Base-by-base conservation (phyloP, 257 asterid species). In the Echites panduratus region DNA sequence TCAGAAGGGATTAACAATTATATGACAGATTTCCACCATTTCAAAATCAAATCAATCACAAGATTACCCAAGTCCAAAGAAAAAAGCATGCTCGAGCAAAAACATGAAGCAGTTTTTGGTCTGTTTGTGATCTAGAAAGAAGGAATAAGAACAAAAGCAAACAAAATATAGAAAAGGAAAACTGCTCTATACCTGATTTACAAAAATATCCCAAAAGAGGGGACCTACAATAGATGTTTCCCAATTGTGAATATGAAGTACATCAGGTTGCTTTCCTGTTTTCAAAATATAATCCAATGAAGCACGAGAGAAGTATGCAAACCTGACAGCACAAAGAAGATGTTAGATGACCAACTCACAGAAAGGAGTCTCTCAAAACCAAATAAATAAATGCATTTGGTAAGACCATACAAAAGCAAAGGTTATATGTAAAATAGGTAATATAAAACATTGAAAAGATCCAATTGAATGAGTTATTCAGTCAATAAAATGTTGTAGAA, bases 231-330 rank as follows among this genome's bases (percentile, higher is more conserved):
- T 82, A 72, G 97, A 87, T 24, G 97, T 91, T 72, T 88, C 88
- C 97, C 96, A 91, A 78, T 91, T 91, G 86, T 89, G 97, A 76
- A 91, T 72, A 70, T 91, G 93, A 79, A 91, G 89, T 84, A 91
- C 91, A 82, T 91, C 95, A 17, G 96, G 95, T 9, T 78, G 86
- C 77, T 91, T 89, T 82, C 97, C 93, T 61, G 87, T 83, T 81
- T 89, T 91, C 76, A 88, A 81, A 69, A 91, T 81, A 81, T 89
- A 91, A 75, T 91, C 97, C 89, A 91, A 79, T 47, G 97, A 86
- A 75, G 96, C 95, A 72, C 95, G 96, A 76, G 96, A 89, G 84
- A 89, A 91, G 66, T 91, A 91, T 67, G 95, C 44, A 84, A 91
- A 91, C 81, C 97, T 91, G 95, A 75, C 75, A 82, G 66, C 81